A percentile compares a stretch with the other conserved stretches of the same genome.
These are phyloP conservation scores for Elaphomyces granulatus DNA, from an alignment of 495 filamentous ascomycete genomes.

Conservation along the genomic window DNA sequence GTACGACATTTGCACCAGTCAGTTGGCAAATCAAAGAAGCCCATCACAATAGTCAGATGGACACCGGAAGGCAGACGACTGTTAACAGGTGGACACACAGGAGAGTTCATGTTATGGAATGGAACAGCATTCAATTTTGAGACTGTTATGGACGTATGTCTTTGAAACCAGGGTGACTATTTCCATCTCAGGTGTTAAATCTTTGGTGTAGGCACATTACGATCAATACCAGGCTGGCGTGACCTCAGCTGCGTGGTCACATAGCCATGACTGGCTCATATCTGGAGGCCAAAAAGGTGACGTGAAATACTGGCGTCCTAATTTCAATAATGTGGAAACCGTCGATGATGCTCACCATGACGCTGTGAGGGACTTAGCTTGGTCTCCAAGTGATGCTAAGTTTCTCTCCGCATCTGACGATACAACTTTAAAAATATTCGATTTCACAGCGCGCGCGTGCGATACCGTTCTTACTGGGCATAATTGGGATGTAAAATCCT, in stretches of 20 bases:
- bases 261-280: constrained; percentile 91
- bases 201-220: constrained; percentile 58
- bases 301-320: constrained; percentile 98
- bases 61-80: constrained; percentile 88
- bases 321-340: constrained; percentile 96
- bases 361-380: constrained; percentile 81
- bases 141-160: constrained; percentile 77
- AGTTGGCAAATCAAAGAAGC: constrained; percentile 93
- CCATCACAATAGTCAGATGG: constrained; percentile 95
- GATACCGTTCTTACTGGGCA: constrained; percentile 77
- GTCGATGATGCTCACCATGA: constrained; percentile 85
- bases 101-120: constrained; percentile 98
- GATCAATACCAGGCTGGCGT: constrained; percentile 55
- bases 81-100: constrained; percentile 85
- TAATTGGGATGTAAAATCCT: constrained; percentile 89
- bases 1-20: constrained; percentile 87
- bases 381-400: constrained; percentile 83
- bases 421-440: constrained; percentile 82
- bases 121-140: constrained; percentile 98
- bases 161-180: background rate
- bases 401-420: constrained; percentile 96
- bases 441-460: constrained; percentile 74
- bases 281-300: constrained; percentile 91
- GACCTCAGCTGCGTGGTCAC: constrained; percentile 73
- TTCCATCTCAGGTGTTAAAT: constrained; percentile 4